Evolutionary conservation across 805 yeast genomes (phyloP), one percentile per base, ranked within the genome.

Genomic region (Schwanniomyces polymorphus): DNA sequence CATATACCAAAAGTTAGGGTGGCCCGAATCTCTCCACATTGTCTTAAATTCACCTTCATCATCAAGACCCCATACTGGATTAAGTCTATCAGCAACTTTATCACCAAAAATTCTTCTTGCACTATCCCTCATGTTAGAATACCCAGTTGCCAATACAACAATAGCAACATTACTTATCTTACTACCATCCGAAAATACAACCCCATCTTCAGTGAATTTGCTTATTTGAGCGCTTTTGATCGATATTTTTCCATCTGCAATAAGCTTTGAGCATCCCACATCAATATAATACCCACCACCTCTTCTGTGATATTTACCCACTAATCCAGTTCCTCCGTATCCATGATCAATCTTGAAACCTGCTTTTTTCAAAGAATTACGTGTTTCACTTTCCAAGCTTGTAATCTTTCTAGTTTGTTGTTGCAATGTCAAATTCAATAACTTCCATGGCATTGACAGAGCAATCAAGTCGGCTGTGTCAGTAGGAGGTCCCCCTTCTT

Each of bases 211-310:
- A 12, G 62, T 58, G 56, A 75, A 72, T 38, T 60, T 53, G 35
- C 62, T 63, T 31, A 75, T 64, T 17, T 55, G 54, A 40, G 53
- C 60, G 6, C 74, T 70, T 42, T 70, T 65, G 39, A 75, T 57
- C 25, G 61, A 57, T 47, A 75, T 67, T 48, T 69, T 68, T 11
- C 72, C 75, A 11, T 70, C 68, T 37, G 62, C 59, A 46, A 75
- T 70, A 47, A 68, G 54, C 35, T 61, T 63, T 27, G 77, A 70
- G 47, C 72, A 65, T 7, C 80, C 80, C 39, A 72, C 77, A 50
- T 75, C 78, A 47, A 70, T 71, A 52, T 75, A 75, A 54, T 74
- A 75, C 35, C 80, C 80, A 1, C 79, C 77, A 28, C 75, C 76
- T 53, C 72, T 63, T 44, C 76, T 59, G 51, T 58, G 61, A 50